Evolutionary conservation across 371 early-diverging fungal genomes (phyloP).

Genomic region (Funneliformis caledonium): DNA sequence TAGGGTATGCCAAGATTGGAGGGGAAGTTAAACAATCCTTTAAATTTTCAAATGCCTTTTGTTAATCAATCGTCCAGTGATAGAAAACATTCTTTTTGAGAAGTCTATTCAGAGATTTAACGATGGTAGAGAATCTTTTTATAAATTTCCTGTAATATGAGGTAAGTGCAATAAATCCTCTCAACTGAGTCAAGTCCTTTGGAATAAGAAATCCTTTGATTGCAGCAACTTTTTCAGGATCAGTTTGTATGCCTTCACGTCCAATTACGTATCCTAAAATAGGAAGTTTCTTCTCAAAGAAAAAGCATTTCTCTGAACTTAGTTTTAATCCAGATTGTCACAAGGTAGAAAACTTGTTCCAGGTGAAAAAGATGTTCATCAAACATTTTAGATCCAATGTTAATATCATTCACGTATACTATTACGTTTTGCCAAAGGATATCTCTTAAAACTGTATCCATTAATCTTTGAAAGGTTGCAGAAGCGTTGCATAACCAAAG

Average conservation of each 20-base stretch:
- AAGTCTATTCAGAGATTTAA: constrained; percentile 50
- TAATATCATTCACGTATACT: constrained; percentile 53
- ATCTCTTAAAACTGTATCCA: background rate
- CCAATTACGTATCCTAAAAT: background rate
- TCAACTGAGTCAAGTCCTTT: background rate
- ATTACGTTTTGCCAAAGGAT: constrained; percentile 26
- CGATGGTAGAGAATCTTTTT: constrained; percentile 46
- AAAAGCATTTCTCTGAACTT: too few species aligned
- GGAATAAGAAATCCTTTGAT: constrained; percentile 32
- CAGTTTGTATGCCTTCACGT: background rate
- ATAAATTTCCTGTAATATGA: constrained; percentile 43
- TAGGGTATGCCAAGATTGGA: constrained; percentile 8
- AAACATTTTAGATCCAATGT: constrained; percentile 54
- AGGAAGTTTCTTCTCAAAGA: too few species aligned
- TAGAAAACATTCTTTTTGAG: constrained; percentile 43
- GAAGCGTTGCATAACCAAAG: constrained; percentile 43
- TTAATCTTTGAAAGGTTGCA: background rate
- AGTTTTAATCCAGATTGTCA: too few species aligned
- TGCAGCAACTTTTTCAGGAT: background rate
- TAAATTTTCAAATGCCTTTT: background rate
- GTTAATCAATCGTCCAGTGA: constrained; percentile 41
- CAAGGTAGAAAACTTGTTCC: too few species aligned
- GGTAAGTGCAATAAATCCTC: background rate
- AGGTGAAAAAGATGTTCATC: constrained; percentile 48
- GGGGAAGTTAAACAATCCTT: constrained; percentile 39